Percentiles rank a stretch among this genome's conserved stretches.
These are phyloP conservation scores for Zostera marina DNA, from an alignment of 116 monocot species.

Conservation along the genomic window DNA sequence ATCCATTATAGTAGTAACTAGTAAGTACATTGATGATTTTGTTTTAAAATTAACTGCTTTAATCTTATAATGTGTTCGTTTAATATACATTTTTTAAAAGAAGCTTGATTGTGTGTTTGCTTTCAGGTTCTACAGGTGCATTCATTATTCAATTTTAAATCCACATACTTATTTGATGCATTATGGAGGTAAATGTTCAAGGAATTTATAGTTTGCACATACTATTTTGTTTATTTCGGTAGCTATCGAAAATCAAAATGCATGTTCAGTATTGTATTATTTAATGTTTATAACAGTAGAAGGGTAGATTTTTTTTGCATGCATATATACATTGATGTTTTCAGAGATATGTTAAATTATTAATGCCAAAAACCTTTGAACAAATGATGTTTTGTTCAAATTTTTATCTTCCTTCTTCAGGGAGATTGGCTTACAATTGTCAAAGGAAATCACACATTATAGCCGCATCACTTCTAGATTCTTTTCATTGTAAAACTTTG, in stretches of 20 bases:
- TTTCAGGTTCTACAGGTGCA: neutral
- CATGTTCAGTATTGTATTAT: neutral
- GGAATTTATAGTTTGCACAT: neutral
- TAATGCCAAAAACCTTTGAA: neutral
- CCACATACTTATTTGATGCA: neutral
- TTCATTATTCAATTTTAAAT: neutral
- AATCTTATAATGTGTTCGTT: neutral
- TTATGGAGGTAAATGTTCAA: neutral
- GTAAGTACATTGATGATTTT: no score
- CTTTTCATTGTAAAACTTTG: neutral
- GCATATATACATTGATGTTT: neutral
- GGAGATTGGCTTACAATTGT: neutral
- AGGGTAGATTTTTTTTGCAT: no score
- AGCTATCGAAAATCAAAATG: neutral
- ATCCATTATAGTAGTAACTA: no score
- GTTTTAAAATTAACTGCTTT: neutral
- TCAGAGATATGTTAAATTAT: neutral
- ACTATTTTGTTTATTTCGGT: neutral
- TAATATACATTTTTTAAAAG: neutral
- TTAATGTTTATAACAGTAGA: no score
- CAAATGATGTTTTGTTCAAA: neutral
- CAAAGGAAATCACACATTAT: neutral
- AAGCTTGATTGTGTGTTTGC: neutral
- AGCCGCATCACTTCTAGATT: neutral
- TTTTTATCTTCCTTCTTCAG: neutral